Base-by-base conservation (phyloP, 495 filamentous ascomycete genomes). In the Aeminium ludgeri region DNA sequence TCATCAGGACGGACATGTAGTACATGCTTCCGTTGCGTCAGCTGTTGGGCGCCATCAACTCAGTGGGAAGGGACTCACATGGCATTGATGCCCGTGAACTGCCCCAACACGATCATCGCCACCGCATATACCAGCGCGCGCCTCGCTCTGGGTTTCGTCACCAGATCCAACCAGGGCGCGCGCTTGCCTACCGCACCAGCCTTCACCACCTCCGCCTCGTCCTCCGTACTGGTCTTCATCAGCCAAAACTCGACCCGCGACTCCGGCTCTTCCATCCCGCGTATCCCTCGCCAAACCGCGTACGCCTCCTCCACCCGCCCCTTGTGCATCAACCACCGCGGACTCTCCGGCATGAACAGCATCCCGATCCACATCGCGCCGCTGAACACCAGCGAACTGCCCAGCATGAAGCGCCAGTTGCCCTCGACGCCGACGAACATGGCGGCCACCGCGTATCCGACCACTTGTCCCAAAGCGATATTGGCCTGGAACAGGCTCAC, bases 371-470 rank as follows among this genome's bases (percentile, higher is more conserved):
- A 46, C 55, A 74, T 67, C 51, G 76, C 70, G 23, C 71, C 74
- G 2, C 70, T 73, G 55, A 76, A 76, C 40, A 76, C 50, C n/a
- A 76, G 58, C 0, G 72, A 74, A 1, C 69, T 72, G 6, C 73
- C 73, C n/a, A 76, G 65, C 41, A 76, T 76, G 46, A 69, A 78
- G 20, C 73, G 63, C 73, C 73, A 78, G 60, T 69, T 73, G 39
- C 72, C 72, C 15, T 19, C 43, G 6, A 78, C 69, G 30, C 61
- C 58, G 44, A 74, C 56, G 49, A 76, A 76, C 23, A 78, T 74
- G 34, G 70, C 73, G 0, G 70, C 71, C 10, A 75, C 65, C 11
- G 67, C 73, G 45, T 75, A 76, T 10, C 73, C 73, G 13, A 76
- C 57, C 19, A 78, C 70, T 52, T 76, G 70, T 34, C 73, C 73